Conservation (phyloP, 495 filamentous ascomycete genomes). For the Ramalina peruviana region DNA sequence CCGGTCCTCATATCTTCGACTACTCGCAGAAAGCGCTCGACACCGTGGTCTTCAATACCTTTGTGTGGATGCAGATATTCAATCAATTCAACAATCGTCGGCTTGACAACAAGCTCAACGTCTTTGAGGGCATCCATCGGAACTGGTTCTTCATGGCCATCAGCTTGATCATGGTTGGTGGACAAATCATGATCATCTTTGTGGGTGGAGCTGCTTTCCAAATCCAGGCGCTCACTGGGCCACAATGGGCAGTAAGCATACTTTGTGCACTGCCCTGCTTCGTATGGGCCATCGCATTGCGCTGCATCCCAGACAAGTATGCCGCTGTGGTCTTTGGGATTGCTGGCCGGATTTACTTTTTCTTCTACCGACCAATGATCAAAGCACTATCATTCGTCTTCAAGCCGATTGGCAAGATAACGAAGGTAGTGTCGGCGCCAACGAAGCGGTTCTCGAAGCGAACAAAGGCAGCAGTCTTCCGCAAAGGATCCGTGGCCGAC, state of each 20-base stretch:
- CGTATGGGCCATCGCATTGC: conserved; percentile 57
- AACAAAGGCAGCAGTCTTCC: not conserved
- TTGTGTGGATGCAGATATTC: conserved; percentile 96
- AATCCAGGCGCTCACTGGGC: conserved; percentile 49
- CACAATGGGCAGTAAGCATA: conserved; percentile 67
- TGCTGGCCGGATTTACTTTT: conserved; percentile 11
- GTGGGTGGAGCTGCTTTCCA: conserved; percentile 61
- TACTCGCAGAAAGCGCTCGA: conserved; percentile 41
- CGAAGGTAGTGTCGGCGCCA: conserved; percentile 1
- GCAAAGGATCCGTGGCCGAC: not conserved
- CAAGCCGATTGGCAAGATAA: conserved; percentile 7
- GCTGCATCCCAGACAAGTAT: conserved; percentile 48
- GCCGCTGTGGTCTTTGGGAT: conserved; percentile 29
- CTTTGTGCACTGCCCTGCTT: conserved; percentile 58
- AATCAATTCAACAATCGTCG: conserved; percentile 91
- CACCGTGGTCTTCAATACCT: conserved; percentile 83
- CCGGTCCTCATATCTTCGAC: conserved; percentile 42
- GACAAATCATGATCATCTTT: conserved; percentile 69
- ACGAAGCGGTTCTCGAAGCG: conserved; percentile 13
- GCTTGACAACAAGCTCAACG: conserved; percentile 79
- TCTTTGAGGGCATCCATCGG: conserved; percentile 63
- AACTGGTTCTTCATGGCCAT: conserved; percentile 81
- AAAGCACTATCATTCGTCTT: conserved; percentile 6
- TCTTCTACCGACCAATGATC: conserved; percentile 6
- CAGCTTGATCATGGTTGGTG: conserved; percentile 63